Conservation (phyloP, 169 alveolate genomes). For the Cryptosporidium sp. region DNA sequence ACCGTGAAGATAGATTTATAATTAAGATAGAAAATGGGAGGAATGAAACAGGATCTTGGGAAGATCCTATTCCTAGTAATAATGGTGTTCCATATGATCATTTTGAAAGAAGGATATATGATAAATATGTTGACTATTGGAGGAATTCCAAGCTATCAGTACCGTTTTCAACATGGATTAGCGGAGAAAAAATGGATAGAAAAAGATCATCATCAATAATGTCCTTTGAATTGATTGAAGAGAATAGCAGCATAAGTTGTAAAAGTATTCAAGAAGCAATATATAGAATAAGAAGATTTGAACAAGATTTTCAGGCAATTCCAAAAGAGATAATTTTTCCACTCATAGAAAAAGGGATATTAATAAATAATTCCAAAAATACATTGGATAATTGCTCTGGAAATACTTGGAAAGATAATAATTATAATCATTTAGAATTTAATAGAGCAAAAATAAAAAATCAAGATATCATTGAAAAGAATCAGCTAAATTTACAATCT, state of each 20-base stretch:
- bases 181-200: neutral
- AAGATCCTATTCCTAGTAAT: slow-evolving; percentile 57
- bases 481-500: neutral
- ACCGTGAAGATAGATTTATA: neutral
- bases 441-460: slow-evolving; percentile 4
- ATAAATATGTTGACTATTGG: slow-evolving; percentile 61
- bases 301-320: slow-evolving; percentile 34
- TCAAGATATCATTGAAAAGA: neutral
- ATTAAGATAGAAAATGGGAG: slow-evolving; percentile 14
- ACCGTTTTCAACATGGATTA: slow-evolving; percentile 48
- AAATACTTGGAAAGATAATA: neutral
- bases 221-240: neutral
- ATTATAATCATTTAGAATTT: neutral
- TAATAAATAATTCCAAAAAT: slow-evolving; percentile 18
- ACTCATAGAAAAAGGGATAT: slow-evolving; percentile 1
- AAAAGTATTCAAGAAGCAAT: slow-evolving; percentile 68
- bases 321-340: slow-evolving; percentile 40
- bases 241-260: slow-evolving; percentile 10
- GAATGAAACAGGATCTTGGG: slow-evolving; percentile 64
- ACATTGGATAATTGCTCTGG: neutral
- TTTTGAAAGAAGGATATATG: slow-evolving; percentile 51
- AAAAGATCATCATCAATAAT: slow-evolving; percentile 4
- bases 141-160: slow-evolving; percentile 36
- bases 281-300: slow-evolving; percentile 51
- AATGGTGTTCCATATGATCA: slow-evolving; percentile 45